Evolutionary conservation across 2,329 filamentous ascomycete genomes (phyloP).

Genomic region (Monilinia vaccinii-corymbosi): DNA sequence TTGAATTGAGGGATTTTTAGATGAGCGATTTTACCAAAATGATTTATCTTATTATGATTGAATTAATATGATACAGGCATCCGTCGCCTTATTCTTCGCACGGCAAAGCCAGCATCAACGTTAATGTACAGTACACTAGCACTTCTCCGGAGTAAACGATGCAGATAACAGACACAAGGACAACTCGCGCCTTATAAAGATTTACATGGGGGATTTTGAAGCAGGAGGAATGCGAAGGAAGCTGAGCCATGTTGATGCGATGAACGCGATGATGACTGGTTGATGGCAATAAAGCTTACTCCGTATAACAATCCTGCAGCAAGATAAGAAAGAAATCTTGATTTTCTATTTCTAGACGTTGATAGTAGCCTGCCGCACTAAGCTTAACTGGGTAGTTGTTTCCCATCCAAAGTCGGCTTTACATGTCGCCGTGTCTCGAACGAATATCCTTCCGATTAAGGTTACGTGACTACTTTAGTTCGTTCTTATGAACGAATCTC

Average conservation of each 20-base stretch:
- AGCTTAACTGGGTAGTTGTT: background rate
- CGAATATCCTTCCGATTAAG: background rate
- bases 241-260: slow-evolving; percentile 2
- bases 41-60: too few species aligned
- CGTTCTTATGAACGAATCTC: slow-evolving; percentile 1
- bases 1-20: too few species aligned
- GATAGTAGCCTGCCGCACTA: too few species aligned
- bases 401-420: background rate
- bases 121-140: background rate
- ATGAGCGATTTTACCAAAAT: too few species aligned
- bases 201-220: background rate
- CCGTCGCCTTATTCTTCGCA: too few species aligned
- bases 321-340: background rate
- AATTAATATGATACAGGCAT: too few species aligned
- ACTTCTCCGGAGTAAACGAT: background rate
- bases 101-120: background rate
- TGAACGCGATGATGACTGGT: too few species aligned
- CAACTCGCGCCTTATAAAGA: slow-evolving; percentile 5
- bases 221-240: background rate
- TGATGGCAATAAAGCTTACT: background rate
- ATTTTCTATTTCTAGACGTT: too few species aligned
- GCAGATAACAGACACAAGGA: background rate
- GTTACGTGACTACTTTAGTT: background rate
- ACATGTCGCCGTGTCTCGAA: background rate
- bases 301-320: too few species aligned